phyloP scores from a whole-genome alignment of 352 stramenopile species.

The Blastocystis sp. region DNA sequence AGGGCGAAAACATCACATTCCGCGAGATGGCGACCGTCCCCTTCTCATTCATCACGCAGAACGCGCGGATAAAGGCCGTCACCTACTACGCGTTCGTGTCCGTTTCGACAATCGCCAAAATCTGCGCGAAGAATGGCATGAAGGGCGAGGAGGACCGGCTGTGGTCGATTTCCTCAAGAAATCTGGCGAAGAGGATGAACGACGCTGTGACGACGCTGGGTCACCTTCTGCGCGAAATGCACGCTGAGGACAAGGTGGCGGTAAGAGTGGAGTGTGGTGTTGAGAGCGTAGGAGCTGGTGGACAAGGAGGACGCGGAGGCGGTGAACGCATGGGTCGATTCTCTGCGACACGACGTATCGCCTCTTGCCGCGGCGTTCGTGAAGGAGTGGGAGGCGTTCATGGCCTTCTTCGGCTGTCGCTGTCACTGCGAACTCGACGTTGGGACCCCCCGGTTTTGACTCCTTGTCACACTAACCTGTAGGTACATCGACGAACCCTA shows the following conservation, averaged over 20 bases:
- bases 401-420: slow-evolving; percentile 23
- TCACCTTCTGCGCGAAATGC: background rate
- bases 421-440: slow-evolving; percentile 28
- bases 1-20: slow-evolving; percentile 15
- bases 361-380: background rate
- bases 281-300: slow-evolving; percentile 9
- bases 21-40: background rate
- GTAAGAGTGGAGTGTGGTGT: background rate
- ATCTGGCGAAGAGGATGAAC: slow-evolving; percentile 8
- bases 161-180: background rate
- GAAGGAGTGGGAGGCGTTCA: slow-evolving; percentile 24
- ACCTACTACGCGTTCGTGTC: background rate
- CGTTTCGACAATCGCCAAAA: background rate
- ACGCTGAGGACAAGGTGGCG: background rate
- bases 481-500: slow-evolving; percentile 10
- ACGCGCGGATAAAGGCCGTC: background rate
- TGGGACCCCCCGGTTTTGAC: slow-evolving; percentile 6
- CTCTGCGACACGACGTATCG: background rate
- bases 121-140: slow-evolving; percentile 36
- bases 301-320: background rate
- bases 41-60: background rate
- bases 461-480: background rate
- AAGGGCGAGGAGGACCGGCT: slow-evolving; percentile 19
- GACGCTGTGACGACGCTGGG: background rate
- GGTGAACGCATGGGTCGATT: background rate